phyloP scores from a whole-genome alignment of 2,329 filamentous ascomycete species.

The Aureobasidium sp. region DNA sequence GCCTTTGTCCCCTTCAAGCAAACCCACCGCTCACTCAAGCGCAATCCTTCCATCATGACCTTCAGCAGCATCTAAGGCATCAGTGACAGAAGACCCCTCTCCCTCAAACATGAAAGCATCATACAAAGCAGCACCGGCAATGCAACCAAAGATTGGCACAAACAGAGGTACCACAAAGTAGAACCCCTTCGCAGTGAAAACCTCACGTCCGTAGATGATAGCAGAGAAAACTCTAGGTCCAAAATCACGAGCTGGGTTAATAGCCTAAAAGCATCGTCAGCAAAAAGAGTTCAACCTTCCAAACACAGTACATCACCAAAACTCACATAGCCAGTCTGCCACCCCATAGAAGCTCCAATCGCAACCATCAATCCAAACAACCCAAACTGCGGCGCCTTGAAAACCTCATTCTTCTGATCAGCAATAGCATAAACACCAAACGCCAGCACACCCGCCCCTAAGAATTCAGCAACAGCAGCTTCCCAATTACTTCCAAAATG shows the following conservation, averaged over 20 bases:
- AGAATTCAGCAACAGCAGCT: conserved; percentile 8
- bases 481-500: conserved; percentile 15
- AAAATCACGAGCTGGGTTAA: conserved; percentile 20
- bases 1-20: too few species aligned
- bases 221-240: conserved; percentile 13
- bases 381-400: neutral
- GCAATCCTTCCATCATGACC: conserved; percentile 2
- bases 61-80: conserved; percentile 10
- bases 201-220: conserved; percentile 19
- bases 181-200: conserved; percentile 12
- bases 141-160: conserved; percentile 10
- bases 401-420: neutral
- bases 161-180: conserved; percentile 16
- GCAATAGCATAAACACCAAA: conserved; percentile 11
- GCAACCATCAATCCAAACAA: conserved; percentile 13
- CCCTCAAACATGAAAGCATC: conserved; percentile 21
- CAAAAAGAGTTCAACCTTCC: too few species aligned
- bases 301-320: too few species aligned
- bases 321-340: conserved; percentile 23
- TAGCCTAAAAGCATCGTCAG: neutral
- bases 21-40: too few species aligned
- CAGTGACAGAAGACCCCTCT: conserved; percentile 8
- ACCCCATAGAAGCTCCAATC: conserved; percentile 19
- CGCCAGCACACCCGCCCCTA: neutral
- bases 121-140: conserved; percentile 13